Conservation (phyloP, 164 flowering plant species). For the Sedum album region DNA sequence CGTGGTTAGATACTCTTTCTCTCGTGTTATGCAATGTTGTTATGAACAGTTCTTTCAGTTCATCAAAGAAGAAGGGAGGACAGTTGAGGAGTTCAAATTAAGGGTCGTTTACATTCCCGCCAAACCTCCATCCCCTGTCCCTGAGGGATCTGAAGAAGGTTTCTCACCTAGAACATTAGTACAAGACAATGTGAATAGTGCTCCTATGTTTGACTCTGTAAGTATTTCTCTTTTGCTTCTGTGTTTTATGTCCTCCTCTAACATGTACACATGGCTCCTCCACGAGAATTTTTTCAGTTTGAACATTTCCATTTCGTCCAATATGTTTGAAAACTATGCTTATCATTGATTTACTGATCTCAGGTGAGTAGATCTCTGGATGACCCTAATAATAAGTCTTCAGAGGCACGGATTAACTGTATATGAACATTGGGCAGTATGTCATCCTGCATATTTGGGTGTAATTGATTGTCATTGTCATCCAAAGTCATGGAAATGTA, state of each 20-base stretch:
- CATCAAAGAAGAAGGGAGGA: slow-evolving; percentile 57
- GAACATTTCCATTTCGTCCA: background rate
- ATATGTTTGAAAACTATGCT: background rate
- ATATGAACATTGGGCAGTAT: background rate
- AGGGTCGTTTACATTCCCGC: slow-evolving; percentile 76
- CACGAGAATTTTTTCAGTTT: background rate
- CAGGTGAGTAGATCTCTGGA: slow-evolving; percentile 51
- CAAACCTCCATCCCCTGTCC: slow-evolving; percentile 89
- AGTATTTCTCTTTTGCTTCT: slow-evolving; percentile 17
- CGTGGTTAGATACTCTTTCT: background rate
- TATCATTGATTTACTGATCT: slow-evolving; percentile 7
- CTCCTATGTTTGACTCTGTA: slow-evolving; percentile 48
- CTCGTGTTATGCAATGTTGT: background rate
- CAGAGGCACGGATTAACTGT: slow-evolving; percentile 30
- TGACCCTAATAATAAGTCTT: slow-evolving; percentile 38
- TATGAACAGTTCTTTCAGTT: too few relatives aligned
- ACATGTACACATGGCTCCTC: too few relatives aligned
- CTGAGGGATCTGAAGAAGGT: slow-evolving; percentile 89
- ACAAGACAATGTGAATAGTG: slow-evolving; percentile 39
- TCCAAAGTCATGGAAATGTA: background rate
- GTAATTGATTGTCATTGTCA: background rate
- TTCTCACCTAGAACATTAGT: slow-evolving; percentile 55
- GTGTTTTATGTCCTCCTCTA: background rate
- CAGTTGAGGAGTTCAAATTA: slow-evolving; percentile 75
- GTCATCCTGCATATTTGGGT: background rate